phyloP scores from a whole-genome alignment of 768 basidiomycete genomes.

The Ramaria sp. region DNA sequence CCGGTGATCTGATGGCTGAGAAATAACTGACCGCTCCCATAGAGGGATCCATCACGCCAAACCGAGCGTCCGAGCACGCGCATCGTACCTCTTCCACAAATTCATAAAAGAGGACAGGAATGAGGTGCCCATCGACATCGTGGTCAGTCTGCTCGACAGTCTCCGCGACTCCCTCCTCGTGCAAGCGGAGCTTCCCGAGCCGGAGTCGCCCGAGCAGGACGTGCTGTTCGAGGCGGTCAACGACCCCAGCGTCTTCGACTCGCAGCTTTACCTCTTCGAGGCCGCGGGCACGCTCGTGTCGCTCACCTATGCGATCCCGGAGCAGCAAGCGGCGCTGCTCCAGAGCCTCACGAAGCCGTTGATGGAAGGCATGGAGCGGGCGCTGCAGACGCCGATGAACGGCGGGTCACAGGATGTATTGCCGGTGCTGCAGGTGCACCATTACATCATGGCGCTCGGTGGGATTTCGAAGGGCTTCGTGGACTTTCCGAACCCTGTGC shows the following conservation, averaged over 20 bases:
- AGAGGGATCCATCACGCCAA: conserved; percentile 84
- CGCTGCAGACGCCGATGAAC: conserved; percentile 41
- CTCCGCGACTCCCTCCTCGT: conserved; percentile 73
- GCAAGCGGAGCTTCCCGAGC: conserved; percentile 63
- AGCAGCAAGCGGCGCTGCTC: conserved; percentile 57
- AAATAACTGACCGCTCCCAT: not conserved
- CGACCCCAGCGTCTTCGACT: conserved; percentile 63
- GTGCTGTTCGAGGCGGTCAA: conserved; percentile 72
- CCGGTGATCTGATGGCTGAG: too few species aligned
- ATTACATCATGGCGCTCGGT: conserved; percentile 89
- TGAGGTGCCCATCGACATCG: conserved; percentile 67
- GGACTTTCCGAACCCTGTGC: conserved; percentile 64
- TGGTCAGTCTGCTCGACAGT: conserved; percentile 57
- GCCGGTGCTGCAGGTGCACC: conserved; percentile 82
- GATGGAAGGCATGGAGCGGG: conserved; percentile 39
- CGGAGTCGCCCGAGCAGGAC: conserved; percentile 56
- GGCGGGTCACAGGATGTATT: conserved; percentile 56
- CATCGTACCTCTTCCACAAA: conserved; percentile 87
- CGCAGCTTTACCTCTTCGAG: conserved; percentile 93
- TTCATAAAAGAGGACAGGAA: conserved; percentile 79
- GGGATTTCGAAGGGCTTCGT: conserved; percentile 96
- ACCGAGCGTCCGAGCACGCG: conserved; percentile 55
- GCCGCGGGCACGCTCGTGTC: conserved; percentile 79
- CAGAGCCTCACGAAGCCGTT: conserved; percentile 77
- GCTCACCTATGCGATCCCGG: conserved; percentile 52